Evolutionary conservation across 352 stramenopile species (phyloP), one percentile per base, ranked within the genome.

Genomic region (Thraustochytrium sp.): DNA sequence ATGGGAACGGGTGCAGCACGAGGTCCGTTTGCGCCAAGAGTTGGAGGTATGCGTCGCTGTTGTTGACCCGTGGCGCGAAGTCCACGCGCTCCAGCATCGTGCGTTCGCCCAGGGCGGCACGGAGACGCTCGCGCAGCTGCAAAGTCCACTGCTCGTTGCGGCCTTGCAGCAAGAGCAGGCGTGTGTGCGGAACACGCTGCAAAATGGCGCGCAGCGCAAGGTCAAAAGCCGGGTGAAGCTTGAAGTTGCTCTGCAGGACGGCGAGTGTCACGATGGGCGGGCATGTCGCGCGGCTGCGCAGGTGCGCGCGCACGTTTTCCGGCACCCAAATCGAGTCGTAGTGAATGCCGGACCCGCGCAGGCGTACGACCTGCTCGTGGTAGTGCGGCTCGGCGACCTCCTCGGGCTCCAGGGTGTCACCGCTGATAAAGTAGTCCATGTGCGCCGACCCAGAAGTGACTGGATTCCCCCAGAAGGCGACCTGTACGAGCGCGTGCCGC

Each of bases 371-470:
- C 68, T 91, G 88, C 73, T 90, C 88, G 18, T 76, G 87, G 53
- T 92, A 84, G 16, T 56, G 49, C 29, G 38, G 37, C 4, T 29
- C 42, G 16, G 13, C 34, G 49, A 54, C 40, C 46, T 37, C 40
- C 13, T 85, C 51, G 21, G n/a, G 54, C 76, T 93, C 90, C 80
- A 92, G 86, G n/a, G 83, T 55, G 31, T 92, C 89, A 9, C 85
- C 86, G 18, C 88, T 91, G 5, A 94, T 51, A 72, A 93, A 94
- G 65, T 90, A 94, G 84, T 94, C 90, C 26, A 93, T 87, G 3
- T 82, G 16, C 37, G 68, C 11, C 85, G 84, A 49, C 9, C 88
- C 90, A 49, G 85, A 87, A 2, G 88, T 93, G 9, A 92, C 83
- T 11, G 90, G 90, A 68, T 90, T 91, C n/a, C 90, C 90, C 90